phyloP scores from a whole-genome alignment of 1,139 yeast genomes.

The Saccharomyces hybrid region DNA sequence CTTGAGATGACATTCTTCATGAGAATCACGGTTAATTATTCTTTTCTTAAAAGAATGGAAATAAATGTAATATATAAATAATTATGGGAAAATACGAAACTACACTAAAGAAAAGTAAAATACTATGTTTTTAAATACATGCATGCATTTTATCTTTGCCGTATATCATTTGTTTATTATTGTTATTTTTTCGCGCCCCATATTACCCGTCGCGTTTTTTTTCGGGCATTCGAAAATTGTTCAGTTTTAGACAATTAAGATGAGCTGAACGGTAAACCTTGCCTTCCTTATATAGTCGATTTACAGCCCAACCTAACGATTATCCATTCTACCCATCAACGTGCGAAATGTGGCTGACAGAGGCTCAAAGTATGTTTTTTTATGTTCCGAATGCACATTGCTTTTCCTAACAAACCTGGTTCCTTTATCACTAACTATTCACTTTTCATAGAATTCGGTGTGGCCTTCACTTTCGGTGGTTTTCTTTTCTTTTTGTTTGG shows the following conservation, averaged over 20 bases:
- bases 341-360: constrained; percentile 59
- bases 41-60: not conserved
- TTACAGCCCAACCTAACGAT: not conserved
- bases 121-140: not conserved
- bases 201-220: not conserved
- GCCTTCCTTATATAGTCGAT: not conserved
- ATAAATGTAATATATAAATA: not conserved
- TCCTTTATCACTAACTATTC: constrained; percentile 17
- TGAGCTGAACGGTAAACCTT: not conserved
- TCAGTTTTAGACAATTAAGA: not conserved
- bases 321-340: not conserved
- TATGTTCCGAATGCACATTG: not conserved
- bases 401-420: not conserved
- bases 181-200: not conserved
- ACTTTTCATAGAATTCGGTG: constrained; percentile 64
- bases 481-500: constrained; percentile 75
- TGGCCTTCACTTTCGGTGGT: constrained; percentile 87
- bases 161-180: not conserved
- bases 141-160: too few relatives aligned
- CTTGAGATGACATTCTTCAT: not conserved
- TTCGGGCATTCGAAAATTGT: not conserved
- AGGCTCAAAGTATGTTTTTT: constrained; percentile 58
- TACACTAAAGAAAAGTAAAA: not conserved
- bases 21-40: not conserved
- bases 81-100: not conserved